These are phyloP conservation scores for Vanrija sp. DNA, from an alignment of 1,284 basidiomycete species.

Conservation along the genomic window DNA sequence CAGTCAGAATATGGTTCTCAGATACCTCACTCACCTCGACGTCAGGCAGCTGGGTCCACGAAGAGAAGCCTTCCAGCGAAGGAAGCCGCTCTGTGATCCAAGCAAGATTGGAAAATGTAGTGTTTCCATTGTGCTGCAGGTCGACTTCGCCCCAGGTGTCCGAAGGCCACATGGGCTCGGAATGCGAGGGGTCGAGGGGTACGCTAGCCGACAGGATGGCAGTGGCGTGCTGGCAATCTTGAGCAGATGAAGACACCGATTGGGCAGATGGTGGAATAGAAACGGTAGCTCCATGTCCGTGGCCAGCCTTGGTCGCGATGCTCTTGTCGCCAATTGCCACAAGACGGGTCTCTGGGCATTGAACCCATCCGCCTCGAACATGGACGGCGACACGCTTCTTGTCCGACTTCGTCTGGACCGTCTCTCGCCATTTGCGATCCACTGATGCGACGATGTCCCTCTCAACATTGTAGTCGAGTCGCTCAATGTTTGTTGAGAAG, in stretches of 20 bases:
- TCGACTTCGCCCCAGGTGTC: slow-evolving; percentile 70
- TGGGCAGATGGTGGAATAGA: slow-evolving; percentile 59
- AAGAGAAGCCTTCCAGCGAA: slow-evolving; percentile 62
- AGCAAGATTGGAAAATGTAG: slow-evolving; percentile 71
- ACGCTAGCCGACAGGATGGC: slow-evolving; percentile 74
- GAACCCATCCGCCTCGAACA: slow-evolving; percentile 63
- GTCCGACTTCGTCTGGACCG: slow-evolving; percentile 47
- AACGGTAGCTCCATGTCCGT: slow-evolving; percentile 54
- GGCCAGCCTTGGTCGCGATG: slow-evolving; percentile 46
- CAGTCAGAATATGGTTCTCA: slow-evolving; percentile 22
- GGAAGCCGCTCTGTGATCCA: slow-evolving; percentile 83
- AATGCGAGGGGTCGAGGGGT: slow-evolving; percentile 60
- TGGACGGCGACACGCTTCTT: slow-evolving; percentile 55
- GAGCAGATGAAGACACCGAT: slow-evolving; percentile 54
- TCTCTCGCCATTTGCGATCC: slow-evolving; percentile 71
- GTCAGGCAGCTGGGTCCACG: slow-evolving; percentile 57
- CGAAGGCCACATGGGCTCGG: slow-evolving; percentile 69
- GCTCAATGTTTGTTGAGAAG: slow-evolving; percentile 70
- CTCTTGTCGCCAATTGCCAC: slow-evolving; percentile 27
- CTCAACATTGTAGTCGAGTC: slow-evolving; percentile 74
- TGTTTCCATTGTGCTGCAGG: slow-evolving; percentile 70
- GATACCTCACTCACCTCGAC: slow-evolving; percentile 26
- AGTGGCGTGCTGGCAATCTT: slow-evolving; percentile 67
- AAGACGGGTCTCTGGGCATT: slow-evolving; percentile 26
- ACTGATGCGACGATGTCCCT: slow-evolving; percentile 70